Percentiles rank a stretch among this genome's conserved stretches.
Evolutionary conservation across 345 rosid species (phyloP).

Genomic region (Pseudoturritis turrita): DNA sequence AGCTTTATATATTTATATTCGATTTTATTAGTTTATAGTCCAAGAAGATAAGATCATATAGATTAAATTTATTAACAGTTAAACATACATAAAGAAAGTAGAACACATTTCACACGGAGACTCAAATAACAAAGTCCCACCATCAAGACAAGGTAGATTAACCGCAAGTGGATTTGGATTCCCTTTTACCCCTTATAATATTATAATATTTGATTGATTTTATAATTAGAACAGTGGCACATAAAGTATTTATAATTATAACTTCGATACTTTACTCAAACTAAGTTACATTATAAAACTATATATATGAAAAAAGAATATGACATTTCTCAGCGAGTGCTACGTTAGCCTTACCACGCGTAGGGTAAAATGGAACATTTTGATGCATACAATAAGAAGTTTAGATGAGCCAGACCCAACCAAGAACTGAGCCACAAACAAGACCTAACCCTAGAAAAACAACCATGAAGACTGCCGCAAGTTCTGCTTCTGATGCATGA

Average conservation of each 20-base stretch:
- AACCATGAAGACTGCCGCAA: conserved; percentile 69
- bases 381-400: not conserved
- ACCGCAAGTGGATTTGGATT: conserved; percentile 16
- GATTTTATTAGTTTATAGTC: not conserved
- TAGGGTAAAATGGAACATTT: too few relatives aligned
- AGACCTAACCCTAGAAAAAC: conserved; percentile 75
- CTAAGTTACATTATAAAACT: too few relatives aligned
- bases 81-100: not conserved
- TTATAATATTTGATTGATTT: not conserved
- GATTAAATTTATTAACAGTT: not conserved
- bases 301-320: too few relatives aligned
- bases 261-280: too few relatives aligned
- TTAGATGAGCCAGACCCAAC: conserved; percentile 84
- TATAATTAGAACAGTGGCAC: not conserved
- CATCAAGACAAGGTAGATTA: not conserved
- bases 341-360: too few relatives aligned
- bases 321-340: too few relatives aligned
- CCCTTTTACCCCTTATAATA: not conserved
- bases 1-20: not conserved
- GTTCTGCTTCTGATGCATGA: conserved; percentile 62
- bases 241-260: not conserved
- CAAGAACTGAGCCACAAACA: conserved; percentile 69
- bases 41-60: not conserved
- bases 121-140: not conserved
- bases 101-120: not conserved